Evolutionary conservation across 1,284 basidiomycete genomes (phyloP).

Genomic region (Trametes hirsuta): DNA sequence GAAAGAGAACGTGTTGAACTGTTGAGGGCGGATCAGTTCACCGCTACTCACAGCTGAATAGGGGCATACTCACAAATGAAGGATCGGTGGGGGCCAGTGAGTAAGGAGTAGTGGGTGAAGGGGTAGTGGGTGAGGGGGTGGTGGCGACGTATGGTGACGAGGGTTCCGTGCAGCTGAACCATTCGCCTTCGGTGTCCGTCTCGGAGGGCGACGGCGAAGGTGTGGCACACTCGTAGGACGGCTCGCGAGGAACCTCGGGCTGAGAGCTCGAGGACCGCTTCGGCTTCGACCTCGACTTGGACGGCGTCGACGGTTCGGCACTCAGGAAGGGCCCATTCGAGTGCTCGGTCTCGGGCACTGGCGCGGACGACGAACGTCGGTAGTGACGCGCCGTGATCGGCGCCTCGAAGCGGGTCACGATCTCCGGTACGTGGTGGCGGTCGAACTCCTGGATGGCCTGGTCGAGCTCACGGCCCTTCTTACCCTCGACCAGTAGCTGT

Average conservation of each 20-base stretch:
- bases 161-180: slow-evolving; percentile 27
- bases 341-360: slow-evolving; percentile 38
- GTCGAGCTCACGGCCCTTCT: slow-evolving; percentile 71
- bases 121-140: slow-evolving; percentile 16
- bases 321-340: slow-evolving; percentile 33
- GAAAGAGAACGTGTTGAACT: slow-evolving; percentile 55
- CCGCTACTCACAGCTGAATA: slow-evolving; percentile 1
- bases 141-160: slow-evolving; percentile 26
- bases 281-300: slow-evolving; percentile 21
- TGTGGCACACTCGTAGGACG: slow-evolving; percentile 21
- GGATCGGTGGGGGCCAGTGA: slow-evolving; percentile 42
- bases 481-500: slow-evolving; percentile 74
- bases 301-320: slow-evolving; percentile 23
- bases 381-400: slow-evolving; percentile 69
- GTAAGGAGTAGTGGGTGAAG: slow-evolving; percentile 14
- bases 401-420: slow-evolving; percentile 70
- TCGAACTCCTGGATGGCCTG: slow-evolving; percentile 76
- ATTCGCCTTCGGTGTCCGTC: slow-evolving; percentile 29
- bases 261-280: slow-evolving; percentile 41
- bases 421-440: slow-evolving; percentile 61
- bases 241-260: slow-evolving; percentile 27
- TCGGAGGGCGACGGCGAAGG: slow-evolving; percentile 28
- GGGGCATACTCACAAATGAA: slow-evolving; percentile 49
- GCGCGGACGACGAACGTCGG: slow-evolving; percentile 53
- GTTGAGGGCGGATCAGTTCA: slow-evolving; percentile 22